These are phyloP conservation scores for Vitis amurensis DNA, from an alignment of 164 flowering plant genomes.

Conservation along the genomic window DNA sequence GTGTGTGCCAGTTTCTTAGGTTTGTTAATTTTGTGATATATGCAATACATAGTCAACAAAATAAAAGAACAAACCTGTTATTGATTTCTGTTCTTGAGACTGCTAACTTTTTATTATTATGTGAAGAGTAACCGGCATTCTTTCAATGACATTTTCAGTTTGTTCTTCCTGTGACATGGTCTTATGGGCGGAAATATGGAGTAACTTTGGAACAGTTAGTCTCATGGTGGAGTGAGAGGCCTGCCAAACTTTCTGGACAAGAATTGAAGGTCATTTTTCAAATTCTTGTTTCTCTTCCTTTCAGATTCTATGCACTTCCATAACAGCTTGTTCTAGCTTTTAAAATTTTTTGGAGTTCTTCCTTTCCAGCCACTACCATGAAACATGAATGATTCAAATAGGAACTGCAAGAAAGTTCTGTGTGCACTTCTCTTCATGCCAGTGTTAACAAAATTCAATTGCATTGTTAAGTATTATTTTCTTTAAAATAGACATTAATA, in stretches of 20 bases:
- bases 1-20: too few relatives aligned
- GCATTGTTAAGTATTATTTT: background rate
- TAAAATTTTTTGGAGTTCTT: background rate
- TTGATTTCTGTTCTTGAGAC: background rate
- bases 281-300: background rate
- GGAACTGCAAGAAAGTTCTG: background rate
- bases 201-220: constrained; percentile 69
- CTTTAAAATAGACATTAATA: background rate
- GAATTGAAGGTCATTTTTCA: constrained; percentile 52
- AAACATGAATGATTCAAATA: background rate
- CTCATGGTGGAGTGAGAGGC: constrained; percentile 92
- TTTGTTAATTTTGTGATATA: background rate
- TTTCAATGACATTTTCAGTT: constrained; percentile 55
- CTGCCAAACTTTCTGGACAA: constrained; percentile 90
- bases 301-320: background rate
- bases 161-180: constrained; percentile 97
- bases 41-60: background rate
- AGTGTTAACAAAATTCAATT: background rate
- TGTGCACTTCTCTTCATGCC: background rate
- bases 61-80: background rate
- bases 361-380: background rate
- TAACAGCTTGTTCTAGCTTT: background rate
- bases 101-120: background rate
- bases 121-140: background rate
- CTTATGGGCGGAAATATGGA: constrained; percentile 77